These are phyloP conservation scores for Buxus sempervirens DNA, from an alignment of 164 flowering plant genomes.

Conservation along the genomic window DNA sequence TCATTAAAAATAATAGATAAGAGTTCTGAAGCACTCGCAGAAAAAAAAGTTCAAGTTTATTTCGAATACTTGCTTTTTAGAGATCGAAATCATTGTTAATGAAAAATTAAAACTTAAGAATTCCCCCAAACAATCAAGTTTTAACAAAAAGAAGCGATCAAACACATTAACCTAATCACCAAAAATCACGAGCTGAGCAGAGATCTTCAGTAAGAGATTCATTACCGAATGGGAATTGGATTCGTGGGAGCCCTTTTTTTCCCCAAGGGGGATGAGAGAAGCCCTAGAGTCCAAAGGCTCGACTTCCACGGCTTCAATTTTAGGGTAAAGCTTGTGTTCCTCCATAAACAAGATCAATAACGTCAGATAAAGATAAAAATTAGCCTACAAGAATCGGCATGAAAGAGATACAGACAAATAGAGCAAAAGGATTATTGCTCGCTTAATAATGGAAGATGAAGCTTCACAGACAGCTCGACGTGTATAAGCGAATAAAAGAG, in stretches of 20 bases:
- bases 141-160: no score
- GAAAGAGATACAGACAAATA: no score
- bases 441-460: neutral
- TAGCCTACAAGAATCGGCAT: no score
- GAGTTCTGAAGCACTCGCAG: no score
- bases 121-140: no score
- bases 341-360: slow-evolving; percentile 7
- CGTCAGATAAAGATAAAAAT: neutral
- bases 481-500: neutral
- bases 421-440: neutral
- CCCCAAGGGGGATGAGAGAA: neutral
- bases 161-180: no score
- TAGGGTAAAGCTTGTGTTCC: slow-evolving; percentile 9
- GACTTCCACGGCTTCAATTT: slow-evolving; percentile 2
- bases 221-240: neutral
- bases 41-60: no score
- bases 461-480: neutral
- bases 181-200: neutral
- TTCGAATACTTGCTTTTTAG: no score
- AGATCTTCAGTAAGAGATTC: neutral
- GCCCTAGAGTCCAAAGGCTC: neutral
- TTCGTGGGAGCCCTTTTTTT: neutral
- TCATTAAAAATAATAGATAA: no score
- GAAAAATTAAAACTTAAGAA: no score
- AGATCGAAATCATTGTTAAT: no score